phyloP scores from a whole-genome alignment of 306 rosid species.

The Medicago truncatula region DNA sequence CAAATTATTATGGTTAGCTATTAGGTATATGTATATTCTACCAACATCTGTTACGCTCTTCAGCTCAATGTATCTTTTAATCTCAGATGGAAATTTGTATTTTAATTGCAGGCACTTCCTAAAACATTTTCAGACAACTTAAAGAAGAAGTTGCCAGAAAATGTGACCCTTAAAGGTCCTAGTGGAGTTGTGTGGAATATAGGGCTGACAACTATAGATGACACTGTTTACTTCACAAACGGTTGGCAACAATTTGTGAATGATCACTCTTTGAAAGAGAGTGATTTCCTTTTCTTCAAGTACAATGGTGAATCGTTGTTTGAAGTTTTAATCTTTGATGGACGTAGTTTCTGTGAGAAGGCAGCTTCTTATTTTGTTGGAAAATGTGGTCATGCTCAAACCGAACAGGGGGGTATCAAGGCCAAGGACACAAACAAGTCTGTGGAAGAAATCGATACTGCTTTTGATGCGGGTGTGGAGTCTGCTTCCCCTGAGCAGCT shows the following conservation, averaged over 20 bases:
- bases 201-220: slow-evolving; percentile 51
- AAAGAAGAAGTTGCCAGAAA: slow-evolving; percentile 59
- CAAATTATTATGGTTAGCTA: background rate
- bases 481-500: slow-evolving; percentile 9
- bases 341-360: slow-evolving; percentile 66
- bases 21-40: background rate
- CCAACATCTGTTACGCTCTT: background rate
- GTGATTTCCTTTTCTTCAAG: slow-evolving; percentile 71
- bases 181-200: slow-evolving; percentile 65
- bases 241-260: slow-evolving; percentile 73
- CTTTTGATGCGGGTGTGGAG: slow-evolving; percentile 30
- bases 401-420: slow-evolving; percentile 39
- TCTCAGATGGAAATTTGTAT: slow-evolving; percentile 5
- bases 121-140: slow-evolving; percentile 55
- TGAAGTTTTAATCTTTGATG: slow-evolving; percentile 65
- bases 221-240: slow-evolving; percentile 46
- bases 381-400: slow-evolving; percentile 43
- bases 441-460: slow-evolving; percentile 43
- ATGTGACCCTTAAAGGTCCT: slow-evolving; percentile 66
- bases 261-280: slow-evolving; percentile 62
- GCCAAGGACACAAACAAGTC: slow-evolving; percentile 34
- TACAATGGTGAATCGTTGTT: slow-evolving; percentile 63
- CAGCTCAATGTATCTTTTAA: background rate
- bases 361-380: slow-evolving; percentile 63
- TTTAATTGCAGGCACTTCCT: slow-evolving; percentile 64